These are phyloP conservation scores for Salvia miltiorrhiza DNA, from an alignment of 257 asterid species.

Conservation along the genomic window DNA sequence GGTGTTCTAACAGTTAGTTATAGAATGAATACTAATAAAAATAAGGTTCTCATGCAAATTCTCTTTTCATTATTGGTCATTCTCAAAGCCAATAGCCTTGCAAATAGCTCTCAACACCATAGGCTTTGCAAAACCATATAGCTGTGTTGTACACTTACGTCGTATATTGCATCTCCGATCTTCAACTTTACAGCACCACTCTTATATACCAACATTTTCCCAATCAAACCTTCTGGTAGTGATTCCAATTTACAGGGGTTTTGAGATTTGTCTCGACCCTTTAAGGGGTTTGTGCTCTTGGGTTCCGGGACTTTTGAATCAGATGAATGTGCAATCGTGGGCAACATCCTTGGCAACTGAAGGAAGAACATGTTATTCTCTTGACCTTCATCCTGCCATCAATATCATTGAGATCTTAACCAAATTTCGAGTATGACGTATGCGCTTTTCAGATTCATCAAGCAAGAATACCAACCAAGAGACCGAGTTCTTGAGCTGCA, in stretches of 20 bases:
- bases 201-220: slow-evolving; percentile 70
- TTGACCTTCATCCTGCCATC: slow-evolving; percentile 48
- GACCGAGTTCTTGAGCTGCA: slow-evolving; percentile 57
- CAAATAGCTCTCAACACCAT: too few species aligned
- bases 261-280: slow-evolving; percentile 17
- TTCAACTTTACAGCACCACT: slow-evolving; percentile 80
- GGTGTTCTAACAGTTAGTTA: not conserved
- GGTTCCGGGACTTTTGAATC: slow-evolving; percentile 26
- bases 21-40: not conserved
- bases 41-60: not conserved
- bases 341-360: slow-evolving; percentile 62
- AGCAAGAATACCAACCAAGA: slow-evolving; percentile 46
- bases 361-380: slow-evolving; percentile 57
- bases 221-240: slow-evolving; percentile 62
- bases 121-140: not conserved
- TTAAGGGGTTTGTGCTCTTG: slow-evolving; percentile 27
- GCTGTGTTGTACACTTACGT: slow-evolving; percentile 53
- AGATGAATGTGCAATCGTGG: slow-evolving; percentile 32
- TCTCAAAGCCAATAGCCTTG: not conserved
- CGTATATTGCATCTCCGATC: slow-evolving; percentile 71
- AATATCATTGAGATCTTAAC: slow-evolving; percentile 1
- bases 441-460: not conserved
- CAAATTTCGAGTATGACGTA: not conserved
- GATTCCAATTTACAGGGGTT: slow-evolving; percentile 37
- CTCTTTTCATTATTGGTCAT: not conserved